Evolutionary conservation across 2,329 filamentous ascomycete species (phyloP).

Genomic region (Aspergillus sp.): DNA sequence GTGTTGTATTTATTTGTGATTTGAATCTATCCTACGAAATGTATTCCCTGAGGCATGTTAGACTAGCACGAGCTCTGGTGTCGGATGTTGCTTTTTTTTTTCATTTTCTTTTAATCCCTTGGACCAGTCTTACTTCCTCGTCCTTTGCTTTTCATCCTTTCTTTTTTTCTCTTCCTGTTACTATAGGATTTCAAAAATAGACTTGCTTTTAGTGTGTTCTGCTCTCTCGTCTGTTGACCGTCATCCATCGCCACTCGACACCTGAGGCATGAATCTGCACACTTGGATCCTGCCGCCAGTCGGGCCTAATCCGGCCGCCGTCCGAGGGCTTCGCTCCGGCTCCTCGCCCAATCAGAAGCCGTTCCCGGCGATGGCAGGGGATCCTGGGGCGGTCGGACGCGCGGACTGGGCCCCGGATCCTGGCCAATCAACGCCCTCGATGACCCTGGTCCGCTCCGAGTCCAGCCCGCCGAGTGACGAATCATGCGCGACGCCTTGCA

Average conservation of each 20-base stretch:
- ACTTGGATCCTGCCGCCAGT: not conserved
- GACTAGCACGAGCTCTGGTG: slow-evolving; percentile 15
- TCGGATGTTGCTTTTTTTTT: slow-evolving; percentile 8
- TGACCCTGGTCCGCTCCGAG: slow-evolving; percentile 1
- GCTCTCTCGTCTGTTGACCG: not conserved
- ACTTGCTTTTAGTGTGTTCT: slow-evolving; percentile 1
- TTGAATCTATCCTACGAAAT: slow-evolving; percentile 11
- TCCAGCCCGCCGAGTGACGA: slow-evolving; percentile 6
- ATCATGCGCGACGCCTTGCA: slow-evolving; percentile 14
- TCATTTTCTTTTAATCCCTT: slow-evolving; percentile 4
- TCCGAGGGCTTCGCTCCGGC: not conserved
- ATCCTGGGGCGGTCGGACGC: slow-evolving; percentile 11
- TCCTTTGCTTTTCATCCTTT: not conserved
- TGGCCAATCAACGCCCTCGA: slow-evolving; percentile 4
- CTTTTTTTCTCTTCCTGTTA: not conserved
- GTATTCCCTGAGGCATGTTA: slow-evolving; percentile 10
- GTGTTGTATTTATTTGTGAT: slow-evolving; percentile 10
- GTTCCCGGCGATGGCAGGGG: slow-evolving; percentile 6
- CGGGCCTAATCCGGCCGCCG: not conserved
- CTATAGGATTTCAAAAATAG: not conserved
- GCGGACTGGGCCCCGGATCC: slow-evolving; percentile 8
- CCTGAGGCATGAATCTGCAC: not conserved
- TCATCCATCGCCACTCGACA: not conserved
- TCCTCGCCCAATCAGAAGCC: slow-evolving; percentile 7
- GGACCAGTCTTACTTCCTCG: not conserved